Conservation (phyloP, 169 alveolate genomes). For the Cryptosporidium baileyi region DNA sequence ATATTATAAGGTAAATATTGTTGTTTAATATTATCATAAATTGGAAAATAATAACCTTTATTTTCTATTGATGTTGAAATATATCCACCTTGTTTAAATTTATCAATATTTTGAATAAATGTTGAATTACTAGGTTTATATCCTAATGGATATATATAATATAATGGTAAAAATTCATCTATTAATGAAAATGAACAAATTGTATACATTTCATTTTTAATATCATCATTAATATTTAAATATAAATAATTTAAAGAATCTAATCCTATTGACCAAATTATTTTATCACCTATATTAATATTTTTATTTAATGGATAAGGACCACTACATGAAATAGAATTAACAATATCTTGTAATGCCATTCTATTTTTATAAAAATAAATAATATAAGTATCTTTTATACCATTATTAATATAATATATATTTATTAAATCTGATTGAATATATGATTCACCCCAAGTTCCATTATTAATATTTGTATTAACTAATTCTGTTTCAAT, state of each 20-base stretch:
- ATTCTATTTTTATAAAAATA: conserved; percentile 25
- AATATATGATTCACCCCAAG: conserved; percentile 5
- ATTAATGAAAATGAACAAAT: conserved; percentile 12
- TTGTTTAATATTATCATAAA: not conserved
- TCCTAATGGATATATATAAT: conserved; percentile 8
- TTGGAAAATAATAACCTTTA: conserved; percentile 26
- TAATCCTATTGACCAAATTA: conserved; percentile 27
- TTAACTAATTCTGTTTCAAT: not conserved
- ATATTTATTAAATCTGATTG: not conserved
- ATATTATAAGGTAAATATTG: not conserved
- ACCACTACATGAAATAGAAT: conserved; percentile 26
- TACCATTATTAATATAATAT: not conserved
- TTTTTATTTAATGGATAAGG: conserved; percentile 9
- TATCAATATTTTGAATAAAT: conserved; percentile 8
- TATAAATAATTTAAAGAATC: conserved; percentile 9
- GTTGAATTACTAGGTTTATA: not conserved
- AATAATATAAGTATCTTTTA: not conserved
- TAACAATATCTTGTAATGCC: not conserved
- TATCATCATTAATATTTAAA: not conserved
- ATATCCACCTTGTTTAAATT: conserved; percentile 24
- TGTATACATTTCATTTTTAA: not conserved
- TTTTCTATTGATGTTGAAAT: conserved; percentile 1
- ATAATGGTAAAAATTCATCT: not conserved
- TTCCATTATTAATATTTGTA: conserved; percentile 32
- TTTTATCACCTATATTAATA: not conserved